Evolutionary conservation across 139 green algal species (phyloP).

Genomic region (Micractinium conductrix): DNA sequence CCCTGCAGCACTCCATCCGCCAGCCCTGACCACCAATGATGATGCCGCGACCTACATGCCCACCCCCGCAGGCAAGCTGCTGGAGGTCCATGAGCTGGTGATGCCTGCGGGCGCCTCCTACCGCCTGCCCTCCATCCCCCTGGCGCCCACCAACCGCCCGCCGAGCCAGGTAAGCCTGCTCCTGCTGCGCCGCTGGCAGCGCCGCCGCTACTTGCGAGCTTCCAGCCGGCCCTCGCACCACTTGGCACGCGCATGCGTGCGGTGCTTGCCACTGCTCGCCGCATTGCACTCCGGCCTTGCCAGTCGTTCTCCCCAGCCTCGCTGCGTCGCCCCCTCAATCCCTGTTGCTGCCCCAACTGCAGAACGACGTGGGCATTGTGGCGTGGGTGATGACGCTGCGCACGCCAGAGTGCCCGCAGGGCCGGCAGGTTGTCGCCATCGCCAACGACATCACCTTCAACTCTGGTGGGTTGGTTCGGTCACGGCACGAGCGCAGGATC

Average conservation of each 20-base stretch:
- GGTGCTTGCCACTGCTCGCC: too few species aligned
- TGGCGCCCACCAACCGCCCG: conserved; percentile 1
- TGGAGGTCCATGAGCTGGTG: conserved; percentile 81
- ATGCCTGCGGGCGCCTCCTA: conserved; percentile 34
- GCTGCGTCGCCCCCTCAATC: too few species aligned
- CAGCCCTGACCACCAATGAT: too few species aligned
- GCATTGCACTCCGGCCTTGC: too few species aligned
- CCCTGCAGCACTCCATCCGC: too few species aligned
- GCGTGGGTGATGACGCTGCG: conserved; percentile 87
- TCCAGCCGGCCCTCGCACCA: background rate
- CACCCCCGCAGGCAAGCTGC: conserved; percentile 53
- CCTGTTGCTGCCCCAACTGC: conserved; percentile 34
- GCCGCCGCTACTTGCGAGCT: background rate
- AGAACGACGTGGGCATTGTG: conserved; percentile 95
- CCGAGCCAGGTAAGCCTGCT: conserved; percentile 7
- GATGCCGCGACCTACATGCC: too few species aligned
- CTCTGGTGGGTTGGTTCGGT: conserved; percentile 55
- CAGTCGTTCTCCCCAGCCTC: too few species aligned
- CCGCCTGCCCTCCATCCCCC: background rate
- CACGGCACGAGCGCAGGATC: too few species aligned
- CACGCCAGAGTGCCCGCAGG: conserved; percentile 90
- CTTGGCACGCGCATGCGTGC: too few species aligned
- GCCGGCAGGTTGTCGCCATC: conserved; percentile 85
- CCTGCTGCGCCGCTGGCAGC: background rate
- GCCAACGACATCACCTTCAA: conserved; percentile 97